Base-by-base conservation (phyloP, 73 alveolate species). In the Breviolum minutum region DNA sequence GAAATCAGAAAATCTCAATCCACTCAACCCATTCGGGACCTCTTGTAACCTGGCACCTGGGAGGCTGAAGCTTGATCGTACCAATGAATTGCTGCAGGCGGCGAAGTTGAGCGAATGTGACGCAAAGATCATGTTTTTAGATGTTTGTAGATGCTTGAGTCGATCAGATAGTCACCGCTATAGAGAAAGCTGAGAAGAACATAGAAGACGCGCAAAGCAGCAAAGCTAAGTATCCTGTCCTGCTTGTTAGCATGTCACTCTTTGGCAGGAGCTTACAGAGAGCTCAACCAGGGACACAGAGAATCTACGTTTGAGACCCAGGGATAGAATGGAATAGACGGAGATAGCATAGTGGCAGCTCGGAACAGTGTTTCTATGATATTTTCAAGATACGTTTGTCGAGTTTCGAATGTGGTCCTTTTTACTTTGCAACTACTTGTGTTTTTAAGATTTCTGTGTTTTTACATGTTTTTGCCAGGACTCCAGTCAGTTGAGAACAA, bases 41-140 rank as follows among this genome's bases (percentile, higher is more conserved):
- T n/a, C n/a, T n/a, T n/a, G n/a, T n/a, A 3, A 40, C 3, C 7
- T 69, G 26, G 79, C 27, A 24, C 27, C 27, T 40, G 54, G 54
- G 54, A 91, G 97, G 97, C 88, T 91, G 73, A 91, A 91, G 97
- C 29, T 91, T 26, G 88, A 91, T 24, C 97, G 97, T 14, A 63
- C 81, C 74, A 79, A 60, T 26, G 97, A 91, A 82, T 64, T 91
- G 32, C 88, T 91, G 27, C 89, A 91, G 97, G 97, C 54, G 54
- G 54, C 54, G 54, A 40, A 40, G 54, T 40, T 40, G 54, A 40
- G 54, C 54, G 54, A 40, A 40, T 40, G 54, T 40, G 54, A 40
- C 54, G 3, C 54, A 40, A 40, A 40, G 54, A 40, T 40, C 0
- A 40, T 40, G 54, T 2, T 40, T 40, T 40, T 40, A 30, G 26